Conservation (phyloP, 2,329 filamentous ascomycete genomes). For the Parastagonospora nodorum region DNA sequence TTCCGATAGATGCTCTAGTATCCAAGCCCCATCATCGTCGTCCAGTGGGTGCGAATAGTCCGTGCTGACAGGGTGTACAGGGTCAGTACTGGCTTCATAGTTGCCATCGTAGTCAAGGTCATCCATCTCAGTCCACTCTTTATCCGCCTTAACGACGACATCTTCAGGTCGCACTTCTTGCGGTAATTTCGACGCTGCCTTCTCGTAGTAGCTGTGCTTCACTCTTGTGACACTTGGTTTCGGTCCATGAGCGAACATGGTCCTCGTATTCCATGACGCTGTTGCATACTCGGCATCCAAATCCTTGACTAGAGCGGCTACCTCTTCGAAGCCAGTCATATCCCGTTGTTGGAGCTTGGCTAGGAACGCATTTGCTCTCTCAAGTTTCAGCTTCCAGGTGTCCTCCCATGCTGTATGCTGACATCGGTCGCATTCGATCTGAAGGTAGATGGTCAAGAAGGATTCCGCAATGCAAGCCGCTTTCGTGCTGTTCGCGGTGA, state of each 20-base stretch:
- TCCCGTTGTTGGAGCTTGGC: constrained; percentile 3
- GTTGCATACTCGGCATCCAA: constrained; percentile 13
- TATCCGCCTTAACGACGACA: constrained; percentile 4
- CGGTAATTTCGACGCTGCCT: constrained; percentile 13
- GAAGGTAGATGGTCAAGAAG: constrained; percentile 25
- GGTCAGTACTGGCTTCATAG: constrained; percentile 26
- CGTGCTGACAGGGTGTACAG: constrained; percentile 25
- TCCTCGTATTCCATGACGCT: constrained; percentile 19
- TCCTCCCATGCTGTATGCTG: constrained; percentile 23
- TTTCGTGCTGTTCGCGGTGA: constrained; percentile 7
- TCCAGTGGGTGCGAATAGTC: constrained; percentile 18
- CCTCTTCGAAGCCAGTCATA: constrained; percentile 5
- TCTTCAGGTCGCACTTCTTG: constrained; percentile 26
- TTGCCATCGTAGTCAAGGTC: constrained; percentile 21
- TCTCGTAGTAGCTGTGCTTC: background rate
- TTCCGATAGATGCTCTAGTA: constrained; percentile 2
- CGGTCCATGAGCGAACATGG: constrained; percentile 7
- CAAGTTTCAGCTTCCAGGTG: constrained; percentile 18
- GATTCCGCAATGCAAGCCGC: constrained; percentile 34
- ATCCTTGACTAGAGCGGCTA: constrained; percentile 12
- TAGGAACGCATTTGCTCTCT: constrained; percentile 17
- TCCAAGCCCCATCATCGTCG: constrained; percentile 15
- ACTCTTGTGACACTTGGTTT: constrained; percentile 11
- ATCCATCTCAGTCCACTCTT: constrained; percentile 6
- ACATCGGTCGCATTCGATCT: constrained; percentile 27